A percentile compares a stretch with the other conserved stretches of the same genome.
Evolutionary conservation across 139 green algal genomes (phyloP).

Genomic region (Chlorella sp.): DNA sequence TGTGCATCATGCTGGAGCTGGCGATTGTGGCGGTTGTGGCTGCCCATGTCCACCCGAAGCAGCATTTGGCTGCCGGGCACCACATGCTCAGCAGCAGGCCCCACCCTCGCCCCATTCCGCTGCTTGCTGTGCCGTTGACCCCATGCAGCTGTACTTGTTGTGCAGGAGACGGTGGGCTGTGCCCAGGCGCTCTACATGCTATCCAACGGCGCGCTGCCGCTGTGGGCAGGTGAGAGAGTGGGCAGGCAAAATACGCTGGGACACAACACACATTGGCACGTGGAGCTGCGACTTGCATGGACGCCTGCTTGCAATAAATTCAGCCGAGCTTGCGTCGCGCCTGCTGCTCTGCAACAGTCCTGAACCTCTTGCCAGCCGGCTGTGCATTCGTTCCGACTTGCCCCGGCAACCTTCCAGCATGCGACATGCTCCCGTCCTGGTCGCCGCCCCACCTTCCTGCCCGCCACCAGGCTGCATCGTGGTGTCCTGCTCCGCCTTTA

Average conservation of each 20-base stretch:
- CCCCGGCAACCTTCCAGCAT: no score
- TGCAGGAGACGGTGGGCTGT: constrained; percentile 77
- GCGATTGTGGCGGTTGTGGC: background rate
- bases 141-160: background rate
- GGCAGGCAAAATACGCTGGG: background rate
- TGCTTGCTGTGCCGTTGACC: background rate
- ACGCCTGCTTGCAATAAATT: no score
- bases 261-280: no score
- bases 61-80: background rate
- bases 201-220: constrained; percentile 57
- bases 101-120: no score
- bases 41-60: no score
- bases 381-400: no score
- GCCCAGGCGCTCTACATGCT: constrained; percentile 81
- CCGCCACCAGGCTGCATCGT: constrained; percentile 28
- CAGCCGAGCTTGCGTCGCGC: no score
- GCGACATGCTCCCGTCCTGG: background rate
- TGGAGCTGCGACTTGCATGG: no score
- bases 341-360: no score
- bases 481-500: constrained; percentile 40
- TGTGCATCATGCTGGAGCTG: background rate
- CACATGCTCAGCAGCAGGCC: background rate
- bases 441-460: background rate
- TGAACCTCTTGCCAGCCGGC: no score
- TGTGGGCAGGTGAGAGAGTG: constrained; percentile 58